Base-by-base conservation (phyloP, 1,139 yeast genomes). In the Candida sanyaensis region DNA sequence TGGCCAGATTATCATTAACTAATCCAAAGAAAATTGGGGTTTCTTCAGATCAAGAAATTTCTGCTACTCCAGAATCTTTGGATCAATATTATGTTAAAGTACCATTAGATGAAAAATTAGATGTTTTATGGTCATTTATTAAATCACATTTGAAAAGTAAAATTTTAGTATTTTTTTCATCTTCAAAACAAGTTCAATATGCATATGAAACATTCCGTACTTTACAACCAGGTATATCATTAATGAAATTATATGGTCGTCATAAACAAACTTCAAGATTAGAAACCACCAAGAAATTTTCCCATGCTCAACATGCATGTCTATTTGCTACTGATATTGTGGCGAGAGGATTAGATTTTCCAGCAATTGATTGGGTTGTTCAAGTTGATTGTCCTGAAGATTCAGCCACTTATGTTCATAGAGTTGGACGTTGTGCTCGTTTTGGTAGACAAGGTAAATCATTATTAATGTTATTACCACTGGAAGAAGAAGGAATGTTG, bases 361-460 rank as follows among this genome's bases (percentile, higher is more conserved):
- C 99, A 0, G 87, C 96, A 1, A 90, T 93, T 47, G 97, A 93
- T 61, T 93, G 99, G 99, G 97, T 93, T 21, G 75, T 93, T 10
- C 99, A 93, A 66, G 81, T 91, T 0, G 99, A 93, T 66, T 89
- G 96, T 55, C 99, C 99, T 0, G 99, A 93, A 65, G 97, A 92
- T 65, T 83, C 86, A 1, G 95, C 95, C 29, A 95, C 99, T 0
- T 93, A 95, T 65, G 89, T 93, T 45, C 99, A 93, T 61, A 78
- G 99, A 62, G 99, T 91, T 4, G 99, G 99, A 1, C 83, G 99
- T 68, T 86, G 93, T 42, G 99, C 99, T 1, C 78, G 99, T 58
- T 91, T 88, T 60, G 97, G 97, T 24, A 85, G 93, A 61, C 77
- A 77, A 49, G 99, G 99, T 27, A 86, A 88, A 58, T 88, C 97